Evolutionary conservation across 768 basidiomycete genomes (phyloP), one percentile per base, ranked within the genome.

Genomic region (Glaciozyma antarctica): DNA sequence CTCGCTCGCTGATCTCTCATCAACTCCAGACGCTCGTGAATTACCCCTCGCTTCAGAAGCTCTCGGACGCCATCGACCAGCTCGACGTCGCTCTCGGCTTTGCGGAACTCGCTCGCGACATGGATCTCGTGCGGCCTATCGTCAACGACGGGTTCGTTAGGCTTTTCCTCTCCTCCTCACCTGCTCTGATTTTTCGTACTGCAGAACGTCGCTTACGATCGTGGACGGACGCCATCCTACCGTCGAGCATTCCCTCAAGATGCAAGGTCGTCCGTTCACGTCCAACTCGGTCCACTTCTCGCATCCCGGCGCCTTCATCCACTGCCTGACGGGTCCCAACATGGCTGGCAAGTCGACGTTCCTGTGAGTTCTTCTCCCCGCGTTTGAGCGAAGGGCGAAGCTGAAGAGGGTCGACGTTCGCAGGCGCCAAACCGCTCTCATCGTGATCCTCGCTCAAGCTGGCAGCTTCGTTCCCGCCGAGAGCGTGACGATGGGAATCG

Each of bases 401-500:
- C 38, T 41, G 38, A 34, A 34, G 6, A 10, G 38, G 13, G 10
- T 41, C 38, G 38, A 41, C 38, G 38, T 41, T 41, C 13, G 38
- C 38, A 41, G 38, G 38, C 87, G 94, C 34, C 93, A 95, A 75
- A 88, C 85, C 0, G 94, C 94, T 21, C 80, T 98, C 41, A 87
- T 95, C 65, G 80, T 86, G 10, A 86, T 97, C 62, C 81, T 99
- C 15, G 94, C 92, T 1, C 94, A 99, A 75, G 83, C 85, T 16
- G 94, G 94, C 8, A 90, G 88, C 19, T 98, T 88, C 75, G 93
- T 99, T 0, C 95, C 94, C 1, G 94, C 94, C 28, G 85, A 88
- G 65, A 76, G 77, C 30, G 95, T 90, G 0, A 78, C 78, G 41
- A 78, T 98, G 52, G 92, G 95, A 15, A 81, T 97, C 22, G 85